These are phyloP conservation scores for Trichoderma cornu-damae DNA, from an alignment of 2,329 filamentous ascomycete species.

Conservation along the genomic window DNA sequence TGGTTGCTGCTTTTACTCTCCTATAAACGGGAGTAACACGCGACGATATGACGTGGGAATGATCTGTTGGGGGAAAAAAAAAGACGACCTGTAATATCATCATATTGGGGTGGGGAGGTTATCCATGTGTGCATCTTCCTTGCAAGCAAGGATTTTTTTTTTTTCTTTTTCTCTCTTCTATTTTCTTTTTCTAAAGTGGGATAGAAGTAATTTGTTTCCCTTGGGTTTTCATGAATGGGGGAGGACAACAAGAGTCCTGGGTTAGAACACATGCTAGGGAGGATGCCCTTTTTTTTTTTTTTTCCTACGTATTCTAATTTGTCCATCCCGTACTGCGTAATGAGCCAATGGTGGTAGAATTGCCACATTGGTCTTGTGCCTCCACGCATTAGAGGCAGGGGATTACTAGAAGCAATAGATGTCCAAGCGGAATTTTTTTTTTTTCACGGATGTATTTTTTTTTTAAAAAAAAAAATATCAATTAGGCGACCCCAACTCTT, in stretches of 20 bases:
- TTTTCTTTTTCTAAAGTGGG: conserved; percentile 13
- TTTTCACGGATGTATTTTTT: no score
- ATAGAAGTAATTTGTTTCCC: neutral
- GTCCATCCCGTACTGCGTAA: neutral
- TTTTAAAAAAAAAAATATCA: neutral
- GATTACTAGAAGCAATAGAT: no score
- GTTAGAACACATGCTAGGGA: conserved; percentile 17
- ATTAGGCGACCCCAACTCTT: neutral
- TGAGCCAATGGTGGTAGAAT: no score
- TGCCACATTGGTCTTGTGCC: no score
- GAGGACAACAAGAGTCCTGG: conserved; percentile 11
- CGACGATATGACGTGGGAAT: conserved; percentile 9
- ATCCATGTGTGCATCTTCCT: conserved; percentile 20
- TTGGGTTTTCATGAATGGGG: conserved; percentile 11
- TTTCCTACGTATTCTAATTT: neutral
- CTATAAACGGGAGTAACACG: conserved; percentile 24
- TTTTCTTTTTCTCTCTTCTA: conserved; percentile 12
- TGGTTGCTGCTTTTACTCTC: conserved; percentile 43
- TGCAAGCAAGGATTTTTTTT: conserved; percentile 13
- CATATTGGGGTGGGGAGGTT: conserved; percentile 5
- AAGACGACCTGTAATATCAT: conserved; percentile 17
- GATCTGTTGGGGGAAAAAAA: conserved; percentile 2
- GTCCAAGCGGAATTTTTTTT: no score
- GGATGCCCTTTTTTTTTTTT: conserved; percentile 15
- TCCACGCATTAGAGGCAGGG: no score